phyloP scores from a whole-genome alignment of 2,329 filamentous ascomycete species.

The Monosporascus sp. region DNA sequence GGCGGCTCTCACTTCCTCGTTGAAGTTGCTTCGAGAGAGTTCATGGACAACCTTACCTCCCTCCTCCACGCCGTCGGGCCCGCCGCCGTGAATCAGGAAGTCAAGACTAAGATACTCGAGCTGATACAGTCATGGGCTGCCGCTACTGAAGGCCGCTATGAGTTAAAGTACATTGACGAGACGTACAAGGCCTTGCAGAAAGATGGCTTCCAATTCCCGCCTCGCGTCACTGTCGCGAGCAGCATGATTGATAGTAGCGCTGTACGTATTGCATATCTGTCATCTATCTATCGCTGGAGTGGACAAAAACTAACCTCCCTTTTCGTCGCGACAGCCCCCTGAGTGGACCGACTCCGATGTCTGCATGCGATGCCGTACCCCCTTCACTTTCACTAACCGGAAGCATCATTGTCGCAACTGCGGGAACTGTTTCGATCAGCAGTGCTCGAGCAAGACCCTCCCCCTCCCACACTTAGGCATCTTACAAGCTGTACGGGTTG shows the following conservation, averaged over 20 bases:
- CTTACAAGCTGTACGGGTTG: slow-evolving; percentile 82
- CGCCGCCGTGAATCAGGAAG: slow-evolving; percentile 74
- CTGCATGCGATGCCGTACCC: slow-evolving; percentile 93
- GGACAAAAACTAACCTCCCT: slow-evolving; percentile 11
- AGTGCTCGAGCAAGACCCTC: slow-evolving; percentile 85
- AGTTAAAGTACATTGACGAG: slow-evolving; percentile 80
- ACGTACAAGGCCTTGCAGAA: slow-evolving; percentile 76
- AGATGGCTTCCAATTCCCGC: slow-evolving; percentile 87
- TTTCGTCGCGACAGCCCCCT: slow-evolving; percentile 59
- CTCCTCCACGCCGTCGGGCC: slow-evolving; percentile 74
- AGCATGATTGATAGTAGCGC: slow-evolving; percentile 98
- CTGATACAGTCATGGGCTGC: slow-evolving; percentile 90
- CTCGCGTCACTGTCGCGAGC: slow-evolving; percentile 78
- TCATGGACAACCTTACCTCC: slow-evolving; percentile 94
- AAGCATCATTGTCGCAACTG: slow-evolving; percentile 99
- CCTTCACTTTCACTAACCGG: slow-evolving; percentile 95
- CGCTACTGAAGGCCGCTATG: slow-evolving; percentile 78
- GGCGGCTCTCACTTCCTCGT: slow-evolving; percentile 90
- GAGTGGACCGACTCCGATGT: slow-evolving; percentile 98
- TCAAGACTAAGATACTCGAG: slow-evolving; percentile 86
- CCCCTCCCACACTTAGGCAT: slow-evolving; percentile 92
- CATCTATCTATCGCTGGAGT: not conserved
- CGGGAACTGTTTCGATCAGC: slow-evolving; percentile 93
- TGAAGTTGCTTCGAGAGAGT: slow-evolving; percentile 94
- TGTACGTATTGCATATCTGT: slow-evolving; percentile 46